Base-by-base conservation (phyloP, 805 yeast species). In the Candida krabiensis region DNA sequence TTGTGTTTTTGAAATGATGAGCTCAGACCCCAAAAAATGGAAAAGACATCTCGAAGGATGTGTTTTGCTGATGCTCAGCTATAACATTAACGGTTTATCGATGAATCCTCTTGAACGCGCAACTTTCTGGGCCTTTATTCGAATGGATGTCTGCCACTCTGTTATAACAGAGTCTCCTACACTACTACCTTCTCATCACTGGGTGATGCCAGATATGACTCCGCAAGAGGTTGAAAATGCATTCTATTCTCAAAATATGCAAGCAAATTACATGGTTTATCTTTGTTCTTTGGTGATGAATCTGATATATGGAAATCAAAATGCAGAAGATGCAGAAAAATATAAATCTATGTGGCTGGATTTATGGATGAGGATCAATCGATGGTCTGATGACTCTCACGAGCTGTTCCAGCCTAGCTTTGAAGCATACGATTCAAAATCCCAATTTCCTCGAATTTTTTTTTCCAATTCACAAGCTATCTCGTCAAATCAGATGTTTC, bases 1-100 rank as follows among this genome's bases (percentile, higher is more conserved):
- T 5, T 64, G 71, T 53, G 67, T 64, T 2, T 55, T 67, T 25
- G 71, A 66, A 37, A 63, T 66, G 66, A 63, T 66, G 69, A 56
- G 62, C 6, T 55, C 62, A 2, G 47, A 59, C 4, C 69, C 71
- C 5, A 57, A 55, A 26, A 56, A 59, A 40, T 64, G 70, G 70
- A 47, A 69, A 29, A 49, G 58, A 17, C 69, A 67, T 41, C 43
- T 66, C 8, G 68, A 61, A 49, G 72, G 71, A 4, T 67, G 71
- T 47, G 58, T 63, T 0, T 53, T 63, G 0, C 36, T 62, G 25
- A 60, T 67, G 36, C 55, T 56, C 33, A 56, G 61, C 9, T 56
- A 58, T 28, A 61, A 56, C 8, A 63, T 67, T 11, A 45, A 62
- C 44, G 71, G 72, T 1, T 58, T 67, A 35, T 24, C 40, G 7